Base-by-base conservation (phyloP, 1,139 yeast species). In the Pneumocystis sp. region DNA sequence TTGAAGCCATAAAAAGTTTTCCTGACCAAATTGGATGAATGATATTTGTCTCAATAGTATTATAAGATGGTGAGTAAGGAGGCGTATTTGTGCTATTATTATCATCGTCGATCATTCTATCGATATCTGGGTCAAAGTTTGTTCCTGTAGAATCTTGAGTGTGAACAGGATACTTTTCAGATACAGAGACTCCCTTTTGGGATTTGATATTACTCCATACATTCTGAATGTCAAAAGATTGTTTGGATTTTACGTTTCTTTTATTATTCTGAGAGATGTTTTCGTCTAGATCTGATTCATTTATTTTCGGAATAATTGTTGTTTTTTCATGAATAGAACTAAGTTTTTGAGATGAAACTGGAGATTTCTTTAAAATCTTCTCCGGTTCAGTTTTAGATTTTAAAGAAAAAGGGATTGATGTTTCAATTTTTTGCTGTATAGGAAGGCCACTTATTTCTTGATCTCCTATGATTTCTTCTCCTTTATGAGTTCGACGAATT, bases 401-500 rank as follows among this genome's bases (percentile, higher is more conserved):
- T 50, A 50, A 25, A 29, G 57, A 50, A 50, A 25, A 50, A 50
- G 57, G 57, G 1, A 25, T 25, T 21, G 17, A 25, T 50, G 57
- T 50, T 50, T 50, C 57, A 17, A 50, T 50, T 17, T 50, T 50
- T 4, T 50, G 57, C 21, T 50, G 57, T 19, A 50, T 50, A 29
- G 57, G 29, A 25, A 50, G 10, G 3, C 57, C 57, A 8, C 69
- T 79, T 75, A 62, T 65, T 60, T 67, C 70, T 17, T 64, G 69
- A 34, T 68, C 71, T 25, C 67, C 93, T n/a, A 87, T 79, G 59
- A 87, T 75, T 71, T 88, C 93, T 68, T 89, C 96, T 40, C 96
- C 96, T 73, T 87, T 88, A 72, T 88, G 96, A 1, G 96, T 88
- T 71, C 89, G 79, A 70, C 90, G 80, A 65, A 88, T 84, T 64